phyloP scores from a whole-genome alignment of 2,329 filamentous ascomycete species.

The Fusarium chlamydosporum region DNA sequence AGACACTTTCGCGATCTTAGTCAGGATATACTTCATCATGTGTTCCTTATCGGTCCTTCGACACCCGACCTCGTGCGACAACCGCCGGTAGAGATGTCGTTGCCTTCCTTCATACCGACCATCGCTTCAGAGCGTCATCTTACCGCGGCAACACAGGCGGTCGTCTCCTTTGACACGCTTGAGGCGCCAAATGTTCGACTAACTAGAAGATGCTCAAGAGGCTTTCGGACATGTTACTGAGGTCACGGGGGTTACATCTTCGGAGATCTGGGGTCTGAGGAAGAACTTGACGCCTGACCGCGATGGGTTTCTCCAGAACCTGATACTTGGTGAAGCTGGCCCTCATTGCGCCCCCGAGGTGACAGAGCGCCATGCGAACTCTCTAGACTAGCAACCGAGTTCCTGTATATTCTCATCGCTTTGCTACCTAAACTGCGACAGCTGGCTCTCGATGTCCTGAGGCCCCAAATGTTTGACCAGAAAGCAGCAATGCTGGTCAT shows the following conservation, averaged over 20 bases:
- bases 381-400: conserved; percentile 3
- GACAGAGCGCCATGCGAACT: neutral
- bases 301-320: conserved; percentile 11
- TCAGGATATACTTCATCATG: conserved; percentile 36
- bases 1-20: conserved; percentile 19
- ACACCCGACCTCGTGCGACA: neutral
- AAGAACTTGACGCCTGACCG: conserved; percentile 1
- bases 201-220: neutral
- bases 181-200: no score
- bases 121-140: no score
- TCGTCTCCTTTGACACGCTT: no score
- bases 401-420: conserved; percentile 11
- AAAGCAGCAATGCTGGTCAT: conserved; percentile 15
- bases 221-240: conserved; percentile 4
- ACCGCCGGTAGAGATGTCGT: neutral
- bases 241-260: neutral
- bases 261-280: conserved; percentile 9
- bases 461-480: neutral
- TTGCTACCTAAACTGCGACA: conserved; percentile 18
- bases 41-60: conserved; percentile 23
- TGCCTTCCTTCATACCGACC: no score
- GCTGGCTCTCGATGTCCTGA: conserved; percentile 8
- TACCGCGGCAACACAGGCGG: no score
- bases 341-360: neutral
- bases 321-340: conserved; percentile 9